phyloP scores from a whole-genome alignment of 768 basidiomycete genomes.

The Kwoniella botswanensis region DNA sequence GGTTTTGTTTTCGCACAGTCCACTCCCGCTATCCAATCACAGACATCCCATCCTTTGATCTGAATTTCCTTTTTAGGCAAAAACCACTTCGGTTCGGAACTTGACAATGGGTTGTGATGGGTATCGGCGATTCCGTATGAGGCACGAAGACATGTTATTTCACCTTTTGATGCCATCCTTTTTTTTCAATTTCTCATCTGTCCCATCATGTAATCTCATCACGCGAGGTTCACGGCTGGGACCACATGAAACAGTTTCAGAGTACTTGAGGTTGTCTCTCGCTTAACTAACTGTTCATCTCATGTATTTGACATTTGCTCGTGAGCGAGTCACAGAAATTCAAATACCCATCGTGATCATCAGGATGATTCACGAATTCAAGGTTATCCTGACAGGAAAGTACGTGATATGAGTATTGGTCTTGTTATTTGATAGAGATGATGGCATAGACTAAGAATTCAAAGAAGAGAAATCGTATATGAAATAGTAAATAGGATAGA shows the following conservation, averaged over 20 bases:
- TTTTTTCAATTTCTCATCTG: background rate
- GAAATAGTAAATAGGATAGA: background rate
- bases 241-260: background rate
- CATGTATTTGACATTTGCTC: background rate
- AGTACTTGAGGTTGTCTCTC: background rate
- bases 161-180: background rate
- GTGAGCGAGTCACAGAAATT: background rate
- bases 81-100: background rate
- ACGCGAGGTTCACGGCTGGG: background rate
- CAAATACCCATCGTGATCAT: background rate
- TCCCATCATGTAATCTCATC: background rate
- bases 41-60: background rate
- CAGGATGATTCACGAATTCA: too few species aligned
- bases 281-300: background rate
- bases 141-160: slow-evolving; percentile 2
- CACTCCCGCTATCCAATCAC: background rate
- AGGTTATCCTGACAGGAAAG: too few species aligned
- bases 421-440: background rate
- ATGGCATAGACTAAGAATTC: background rate
- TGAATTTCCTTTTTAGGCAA: background rate
- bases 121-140: slow-evolving; percentile 7
- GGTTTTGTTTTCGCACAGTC: background rate
- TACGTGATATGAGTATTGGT: too few species aligned
- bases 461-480: background rate
- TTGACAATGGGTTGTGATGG: background rate